These are phyloP conservation scores for Wallacemonas sp. DNA, from an alignment of 208 protist species.

Conservation along the genomic window DNA sequence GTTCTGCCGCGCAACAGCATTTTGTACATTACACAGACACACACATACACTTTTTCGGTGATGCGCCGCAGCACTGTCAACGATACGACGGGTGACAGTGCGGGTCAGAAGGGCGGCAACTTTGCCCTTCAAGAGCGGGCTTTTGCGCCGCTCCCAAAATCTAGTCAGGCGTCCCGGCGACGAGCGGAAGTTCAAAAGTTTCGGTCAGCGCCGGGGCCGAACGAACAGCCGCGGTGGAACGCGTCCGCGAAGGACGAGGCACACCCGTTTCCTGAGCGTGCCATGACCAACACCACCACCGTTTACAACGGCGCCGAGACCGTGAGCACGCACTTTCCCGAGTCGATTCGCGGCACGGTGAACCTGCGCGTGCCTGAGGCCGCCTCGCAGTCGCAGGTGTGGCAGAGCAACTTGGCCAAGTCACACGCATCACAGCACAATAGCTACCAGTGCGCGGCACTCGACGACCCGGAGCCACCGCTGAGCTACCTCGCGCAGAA, in stretches of 20 bases:
- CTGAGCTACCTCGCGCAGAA: conserved; percentile 50
- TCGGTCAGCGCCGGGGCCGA: conserved; percentile 19
- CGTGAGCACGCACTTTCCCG: conserved; percentile 53
- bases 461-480: conserved; percentile 25
- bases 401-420: conserved; percentile 22
- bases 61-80: conserved; percentile 12
- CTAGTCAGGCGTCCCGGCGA: conserved; percentile 21
- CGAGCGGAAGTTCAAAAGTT: conserved; percentile 55
- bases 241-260: conserved; percentile 58
- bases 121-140: conserved; percentile 41
- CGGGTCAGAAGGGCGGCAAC: conserved; percentile 12
- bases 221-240: conserved; percentile 61
- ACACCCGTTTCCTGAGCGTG: conserved; percentile 75
- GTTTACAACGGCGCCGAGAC: conserved; percentile 70
- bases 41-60: neutral
- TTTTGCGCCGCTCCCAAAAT: conserved; percentile 46
- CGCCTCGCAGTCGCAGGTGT: conserved; percentile 24
- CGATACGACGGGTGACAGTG: neutral
- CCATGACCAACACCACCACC: conserved; percentile 49
- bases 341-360: conserved; percentile 40
- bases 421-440: conserved; percentile 23
- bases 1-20: no score
- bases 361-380: conserved; percentile 29
- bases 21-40: no score
- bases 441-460: conserved; percentile 34